Evolutionary conservation across 192 early-diverging fungal genomes (phyloP).

Genomic region (Diversispora epigaea): DNA sequence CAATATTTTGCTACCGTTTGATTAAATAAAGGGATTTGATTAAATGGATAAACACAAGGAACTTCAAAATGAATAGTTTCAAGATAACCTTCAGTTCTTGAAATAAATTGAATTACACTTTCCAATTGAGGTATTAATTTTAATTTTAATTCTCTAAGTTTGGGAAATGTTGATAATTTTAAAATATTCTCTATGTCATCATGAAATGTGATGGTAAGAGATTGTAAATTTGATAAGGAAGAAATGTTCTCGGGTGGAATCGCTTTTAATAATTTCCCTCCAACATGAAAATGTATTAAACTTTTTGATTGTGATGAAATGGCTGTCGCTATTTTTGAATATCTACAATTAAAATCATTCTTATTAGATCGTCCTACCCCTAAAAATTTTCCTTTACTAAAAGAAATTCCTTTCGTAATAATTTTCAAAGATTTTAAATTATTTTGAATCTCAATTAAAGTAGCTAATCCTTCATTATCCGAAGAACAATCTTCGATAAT

Average conservation of each 20-base stretch:
- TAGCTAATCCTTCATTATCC: background rate
- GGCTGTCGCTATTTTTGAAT: background rate
- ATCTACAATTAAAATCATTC: background rate
- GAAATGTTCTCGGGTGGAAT: background rate
- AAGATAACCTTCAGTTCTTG: background rate
- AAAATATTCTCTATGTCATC: background rate
- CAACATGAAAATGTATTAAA: background rate
- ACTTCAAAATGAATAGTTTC: background rate
- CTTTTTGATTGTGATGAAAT: background rate
- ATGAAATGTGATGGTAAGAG: background rate
- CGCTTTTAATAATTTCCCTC: background rate
- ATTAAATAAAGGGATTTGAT: background rate
- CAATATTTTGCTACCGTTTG: background rate
- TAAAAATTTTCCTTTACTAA: no score
- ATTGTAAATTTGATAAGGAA: background rate
- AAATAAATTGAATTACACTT: background rate
- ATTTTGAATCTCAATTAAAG: background rate
- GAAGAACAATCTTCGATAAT: background rate
- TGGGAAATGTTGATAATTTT: background rate
- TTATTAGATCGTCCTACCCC: background rate
- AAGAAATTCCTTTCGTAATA: background rate
- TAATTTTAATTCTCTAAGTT: background rate
- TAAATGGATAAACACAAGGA: background rate
- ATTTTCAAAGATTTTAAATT: background rate
- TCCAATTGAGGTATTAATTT: background rate